phyloP scores from a whole-genome alignment of 129 eudicot species.

The Escallonia herrerae region DNA sequence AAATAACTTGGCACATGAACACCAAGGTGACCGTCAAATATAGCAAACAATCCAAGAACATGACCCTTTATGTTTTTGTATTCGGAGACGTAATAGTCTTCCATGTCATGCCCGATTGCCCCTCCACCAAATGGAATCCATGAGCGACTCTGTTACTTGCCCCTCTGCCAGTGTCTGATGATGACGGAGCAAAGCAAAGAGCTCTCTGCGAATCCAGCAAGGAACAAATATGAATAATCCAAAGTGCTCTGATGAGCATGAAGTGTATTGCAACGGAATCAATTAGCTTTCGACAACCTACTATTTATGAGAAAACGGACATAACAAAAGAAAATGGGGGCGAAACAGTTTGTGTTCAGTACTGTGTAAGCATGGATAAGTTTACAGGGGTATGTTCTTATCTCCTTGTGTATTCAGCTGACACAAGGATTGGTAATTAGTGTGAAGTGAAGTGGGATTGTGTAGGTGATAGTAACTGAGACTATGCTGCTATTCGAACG shows the following conservation, averaged over 20 bases:
- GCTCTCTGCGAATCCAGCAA: slow-evolving; percentile 38
- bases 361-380: neutral
- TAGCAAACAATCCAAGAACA: slow-evolving; percentile 71
- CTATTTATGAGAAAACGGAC: no score
- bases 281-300: no score
- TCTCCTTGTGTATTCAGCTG: neutral
- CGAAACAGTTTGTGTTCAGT: neutral
- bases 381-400: no score
- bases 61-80: slow-evolving; percentile 47
- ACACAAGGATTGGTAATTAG: neutral
- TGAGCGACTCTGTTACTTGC: slow-evolving; percentile 57
- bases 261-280: neutral
- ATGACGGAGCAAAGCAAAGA: slow-evolving; percentile 49
- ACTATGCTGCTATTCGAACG: neutral
- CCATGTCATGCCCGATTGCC: slow-evolving; percentile 85
- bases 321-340: no score
- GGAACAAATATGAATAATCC: neutral
- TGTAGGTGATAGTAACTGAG: neutral
- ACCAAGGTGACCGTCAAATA: slow-evolving; percentile 79
- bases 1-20: slow-evolving; percentile 70
- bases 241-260: neutral
- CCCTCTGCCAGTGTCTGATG: slow-evolving; percentile 67
- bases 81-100: slow-evolving; percentile 78
- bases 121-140: slow-evolving; percentile 75
- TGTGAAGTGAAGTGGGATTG: neutral